phyloP scores from a whole-genome alignment of 352 stramenopile genomes.

The Phytophthora pistaciae region DNA sequence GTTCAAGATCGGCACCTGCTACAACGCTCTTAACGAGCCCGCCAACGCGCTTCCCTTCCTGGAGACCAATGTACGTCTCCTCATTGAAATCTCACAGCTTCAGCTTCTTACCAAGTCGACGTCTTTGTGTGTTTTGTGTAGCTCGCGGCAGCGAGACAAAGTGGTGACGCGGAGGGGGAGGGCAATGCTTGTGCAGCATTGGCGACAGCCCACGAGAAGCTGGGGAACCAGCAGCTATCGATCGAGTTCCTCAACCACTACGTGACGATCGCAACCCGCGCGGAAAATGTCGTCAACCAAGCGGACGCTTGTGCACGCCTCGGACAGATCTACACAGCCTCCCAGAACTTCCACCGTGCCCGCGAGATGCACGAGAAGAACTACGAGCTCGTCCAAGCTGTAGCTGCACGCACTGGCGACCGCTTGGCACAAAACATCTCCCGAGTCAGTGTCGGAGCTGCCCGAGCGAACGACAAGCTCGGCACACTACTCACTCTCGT shows the following conservation, averaged over 20 bases:
- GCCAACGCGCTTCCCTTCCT: constrained; percentile 86
- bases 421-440: constrained; percentile 64
- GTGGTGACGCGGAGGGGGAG: constrained; percentile 73
- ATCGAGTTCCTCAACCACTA: constrained; percentile 93
- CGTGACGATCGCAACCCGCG: constrained; percentile 76
- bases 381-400: constrained; percentile 82
- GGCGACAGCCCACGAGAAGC: constrained; percentile 86
- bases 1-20: constrained; percentile 81
- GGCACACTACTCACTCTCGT: constrained; percentile 65
- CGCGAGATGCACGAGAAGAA: constrained; percentile 92
- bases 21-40: constrained; percentile 69
- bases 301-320: constrained; percentile 88
- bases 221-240: constrained; percentile 80
- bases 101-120: neutral
- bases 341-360: constrained; percentile 81
- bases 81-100: constrained; percentile 4
- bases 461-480: constrained; percentile 80
- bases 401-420: constrained; percentile 52
- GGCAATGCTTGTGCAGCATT: constrained; percentile 89
- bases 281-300: constrained; percentile 89
- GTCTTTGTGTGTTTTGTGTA: constrained; percentile 21
- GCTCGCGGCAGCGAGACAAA: constrained; percentile 65
- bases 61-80: constrained; percentile 68
- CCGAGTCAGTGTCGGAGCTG: constrained; percentile 73
- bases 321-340: constrained; percentile 85